A percentile compares a stretch with the other conserved stretches of the same genome.
phyloP scores from a whole-genome alignment of 116 monocot species.

The Papilionanthe hybrid region DNA sequence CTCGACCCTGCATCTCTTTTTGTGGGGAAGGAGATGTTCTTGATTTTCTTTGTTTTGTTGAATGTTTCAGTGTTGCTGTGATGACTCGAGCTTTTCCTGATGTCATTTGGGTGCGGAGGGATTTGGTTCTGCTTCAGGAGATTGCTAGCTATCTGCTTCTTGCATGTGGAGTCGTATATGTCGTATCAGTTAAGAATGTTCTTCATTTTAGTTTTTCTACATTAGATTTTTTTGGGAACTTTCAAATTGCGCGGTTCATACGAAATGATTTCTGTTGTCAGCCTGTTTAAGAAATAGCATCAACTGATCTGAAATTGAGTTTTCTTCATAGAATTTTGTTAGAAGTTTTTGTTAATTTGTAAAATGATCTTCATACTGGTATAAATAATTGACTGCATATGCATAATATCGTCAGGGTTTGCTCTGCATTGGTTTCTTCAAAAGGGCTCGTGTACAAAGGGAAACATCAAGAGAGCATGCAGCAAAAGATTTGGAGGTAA shows the following conservation, averaged over 20 bases:
- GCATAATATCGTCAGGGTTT: constrained; percentile 51
- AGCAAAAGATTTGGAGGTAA: constrained; percentile 69
- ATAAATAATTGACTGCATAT: background rate
- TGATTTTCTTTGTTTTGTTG: constrained; percentile 5
- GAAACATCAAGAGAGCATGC: constrained; percentile 61
- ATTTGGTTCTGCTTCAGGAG: constrained; percentile 73
- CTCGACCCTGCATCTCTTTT: background rate
- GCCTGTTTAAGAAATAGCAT: background rate
- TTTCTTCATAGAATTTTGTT: background rate
- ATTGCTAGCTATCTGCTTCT: constrained; percentile 82
- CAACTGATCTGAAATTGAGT: background rate
- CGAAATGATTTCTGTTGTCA: background rate
- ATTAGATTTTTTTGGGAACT: background rate
- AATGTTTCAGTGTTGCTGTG: constrained; percentile 71
- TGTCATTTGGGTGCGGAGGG: constrained; percentile 23
- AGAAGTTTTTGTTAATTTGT: background rate
- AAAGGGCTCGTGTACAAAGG: constrained; percentile 58
- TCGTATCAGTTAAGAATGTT: constrained; percentile 50
- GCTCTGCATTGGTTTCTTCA: constrained; percentile 73
- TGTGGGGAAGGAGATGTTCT: background rate
- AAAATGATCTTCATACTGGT: too few relatives aligned
- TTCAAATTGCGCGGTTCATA: background rate
- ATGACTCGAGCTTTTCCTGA: constrained; percentile 94
- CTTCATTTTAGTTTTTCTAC: background rate
- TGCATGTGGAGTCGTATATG: constrained; percentile 64